Base-by-base conservation (phyloP, 106 monocot genomes). In the Platanthera guangdongensis region DNA sequence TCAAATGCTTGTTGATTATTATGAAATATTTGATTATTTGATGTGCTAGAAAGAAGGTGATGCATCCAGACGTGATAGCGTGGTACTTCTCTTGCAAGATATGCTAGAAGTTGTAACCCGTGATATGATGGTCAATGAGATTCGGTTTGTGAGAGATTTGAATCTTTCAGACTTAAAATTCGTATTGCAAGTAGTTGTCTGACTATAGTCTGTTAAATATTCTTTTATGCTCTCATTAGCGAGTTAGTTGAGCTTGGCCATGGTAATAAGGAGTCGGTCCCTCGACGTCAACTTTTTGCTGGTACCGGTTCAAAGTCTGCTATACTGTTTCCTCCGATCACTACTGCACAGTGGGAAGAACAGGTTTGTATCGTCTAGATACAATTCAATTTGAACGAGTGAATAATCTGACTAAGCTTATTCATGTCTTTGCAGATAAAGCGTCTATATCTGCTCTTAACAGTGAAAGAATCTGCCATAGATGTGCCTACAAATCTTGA, bases 121-220 rank as follows among this genome's bases (percentile, higher is more conserved):
- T 72, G 99, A 99, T 85, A 90, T 99, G 94, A 99, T 99, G 99
- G 85, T 88, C 77, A 88, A 94, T 84, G 99, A 92, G 80, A 99
- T 84, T 78, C 84, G 86, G 94, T 94, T 62, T 10, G 89, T 83
- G 47, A 83, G 73, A 71, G 13, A 28, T 28, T 75, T 52, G 14
- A 28, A 78, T 28, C 30, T 51, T 48, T 68, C 48, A 30, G 50
- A 14, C 19, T 75, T 3, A 62, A 63, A 68, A 10, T 57, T 30
- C 70, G n/a, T 70, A 55, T 45, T 18, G 47, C n/a, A 25, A 50
- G 6, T 47, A n/a, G 45, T 32, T 77, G 22, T 50, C 54, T 50
- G 18, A 72, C 7, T 32, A 32, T 50, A 63, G 2, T 32, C 52
- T 45, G 22, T 64, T 62, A 22, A 78, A 68, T 62, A 10, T 68